Percentiles rank a stretch among this genome's conserved stretches.
Conservation (phyloP, 1,139 yeast species). For the Wickerhamomyces sp. region DNA sequence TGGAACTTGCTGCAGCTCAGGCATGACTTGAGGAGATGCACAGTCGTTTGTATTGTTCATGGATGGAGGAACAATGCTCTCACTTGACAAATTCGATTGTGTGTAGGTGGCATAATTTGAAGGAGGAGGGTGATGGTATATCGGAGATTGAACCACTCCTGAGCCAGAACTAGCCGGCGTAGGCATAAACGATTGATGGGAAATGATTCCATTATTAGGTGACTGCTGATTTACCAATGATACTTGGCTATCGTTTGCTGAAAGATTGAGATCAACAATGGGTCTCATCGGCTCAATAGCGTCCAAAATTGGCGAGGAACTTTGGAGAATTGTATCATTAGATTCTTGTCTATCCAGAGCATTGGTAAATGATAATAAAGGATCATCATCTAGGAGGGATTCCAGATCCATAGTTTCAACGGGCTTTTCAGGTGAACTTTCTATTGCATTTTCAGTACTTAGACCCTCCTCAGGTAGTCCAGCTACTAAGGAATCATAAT, state of each 20-base stretch:
- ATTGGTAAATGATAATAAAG: conserved; percentile 21
- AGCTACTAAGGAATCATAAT: conserved; percentile 12
- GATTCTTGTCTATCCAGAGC: conserved; percentile 23
- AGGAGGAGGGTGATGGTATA: background rate
- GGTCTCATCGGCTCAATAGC: conserved; percentile 9
- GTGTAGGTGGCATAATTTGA: conserved; percentile 1
- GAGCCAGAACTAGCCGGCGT: conserved; percentile 13
- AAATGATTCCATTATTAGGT: background rate
- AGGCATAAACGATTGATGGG: conserved; percentile 3
- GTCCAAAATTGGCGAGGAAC: conserved; percentile 18
- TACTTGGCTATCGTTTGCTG: conserved; percentile 5
- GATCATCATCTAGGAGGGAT: conserved; percentile 23
- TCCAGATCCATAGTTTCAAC: conserved; percentile 18
- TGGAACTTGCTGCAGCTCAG: background rate
- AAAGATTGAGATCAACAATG: conserved; percentile 4
- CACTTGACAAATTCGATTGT: background rate
- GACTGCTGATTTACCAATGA: conserved; percentile 6
- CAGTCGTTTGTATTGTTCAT: background rate
- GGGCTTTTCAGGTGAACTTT: background rate
- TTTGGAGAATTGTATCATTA: conserved; percentile 22
- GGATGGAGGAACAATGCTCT: conserved; percentile 1
- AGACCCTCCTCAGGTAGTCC: conserved; percentile 13
- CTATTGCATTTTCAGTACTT: background rate
- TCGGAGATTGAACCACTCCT: conserved; percentile 6
- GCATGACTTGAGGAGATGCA: background rate